A percentile compares a stretch with the other conserved stretches of the same genome.
Conservation (phyloP, 306 rosid species). For the Pterocarpus macrocarpus region DNA sequence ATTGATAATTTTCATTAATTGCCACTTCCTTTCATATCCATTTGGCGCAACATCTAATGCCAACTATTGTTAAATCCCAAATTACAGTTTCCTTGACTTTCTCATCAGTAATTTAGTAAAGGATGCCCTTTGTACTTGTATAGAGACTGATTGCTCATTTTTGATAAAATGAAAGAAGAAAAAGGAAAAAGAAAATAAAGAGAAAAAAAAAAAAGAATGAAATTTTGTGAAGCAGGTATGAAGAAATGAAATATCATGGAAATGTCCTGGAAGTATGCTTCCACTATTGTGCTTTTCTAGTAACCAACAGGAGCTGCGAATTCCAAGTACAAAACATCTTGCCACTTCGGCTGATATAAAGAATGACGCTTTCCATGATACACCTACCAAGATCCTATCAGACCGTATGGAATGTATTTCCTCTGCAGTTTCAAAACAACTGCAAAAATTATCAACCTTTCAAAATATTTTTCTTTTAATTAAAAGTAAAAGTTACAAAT, state of each 20-base stretch:
- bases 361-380: background rate
- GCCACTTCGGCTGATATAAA: no score
- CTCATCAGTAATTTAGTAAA: slow-evolving; percentile 12
- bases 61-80: background rate
- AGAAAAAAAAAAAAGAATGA: background rate
- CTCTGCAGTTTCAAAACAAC: no score
- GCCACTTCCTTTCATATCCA: background rate
- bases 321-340: background rate
- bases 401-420: background rate
- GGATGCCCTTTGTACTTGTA: background rate
- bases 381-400: background rate
- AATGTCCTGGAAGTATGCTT: background rate
- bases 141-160: background rate
- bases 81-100: background rate
- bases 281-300: background rate
- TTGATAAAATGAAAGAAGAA: background rate
- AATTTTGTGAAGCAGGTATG: background rate
- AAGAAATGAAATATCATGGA: slow-evolving; percentile 6
- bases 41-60: background rate
- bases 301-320: background rate
- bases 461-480: no score
- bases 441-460: no score
- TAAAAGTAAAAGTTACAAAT: no score
- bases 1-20: background rate
- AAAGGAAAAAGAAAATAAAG: background rate